Base-by-base conservation (phyloP, 1,284 basidiomycete species). In the Bondarzewia mesenterica region DNA sequence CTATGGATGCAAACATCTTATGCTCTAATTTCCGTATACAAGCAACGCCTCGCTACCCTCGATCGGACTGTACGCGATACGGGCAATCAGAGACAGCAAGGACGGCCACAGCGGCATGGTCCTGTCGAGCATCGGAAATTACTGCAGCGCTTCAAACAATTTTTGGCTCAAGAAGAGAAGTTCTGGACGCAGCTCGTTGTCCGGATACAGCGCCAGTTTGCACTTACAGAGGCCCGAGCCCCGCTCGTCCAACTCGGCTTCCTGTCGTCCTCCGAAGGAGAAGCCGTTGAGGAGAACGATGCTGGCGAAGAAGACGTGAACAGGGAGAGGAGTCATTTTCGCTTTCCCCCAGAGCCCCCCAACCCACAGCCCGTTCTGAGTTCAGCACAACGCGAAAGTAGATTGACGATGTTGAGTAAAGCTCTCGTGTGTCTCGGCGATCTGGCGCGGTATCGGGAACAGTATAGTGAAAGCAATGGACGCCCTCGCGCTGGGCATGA, bases 1-100 rank as follows among this genome's bases (percentile, higher is more conserved):
- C 74, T 96, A 8, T 96, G 93, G 93, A 86, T 93, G 77, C 84
- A 91, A 58, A 95, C 93, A 0, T 89, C 90, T 18, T 89, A 97
- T 67, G 73, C 80, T 35, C 80, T 93, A 64, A 96, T 97, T 57
- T 71, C 83, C 22, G 73, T 78, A 27, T 95, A 93, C 71, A 92
- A 93, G 59, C 77, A 85, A 51, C 77, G 77, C 41, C 78, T 95
- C 54, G 65, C 79, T 44, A 63, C 71, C 0, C 74, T 92, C 51
- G 89, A 94, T 65, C 75, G 75, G 39, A 63, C 69, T 15, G 66
- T 80, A 35, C 74, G 77, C 57, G 68, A 71, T 42, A 60, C 68
- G 47, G 71, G 71, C 27, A 69, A 71, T 40, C 69, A 69, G 47
- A 71, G 70, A 50, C 71, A 66, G 45, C 67, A 67, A 40, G 58